phyloP scores from a whole-genome alignment of 257 asterid genomes.

The Verbascum thapsus region DNA sequence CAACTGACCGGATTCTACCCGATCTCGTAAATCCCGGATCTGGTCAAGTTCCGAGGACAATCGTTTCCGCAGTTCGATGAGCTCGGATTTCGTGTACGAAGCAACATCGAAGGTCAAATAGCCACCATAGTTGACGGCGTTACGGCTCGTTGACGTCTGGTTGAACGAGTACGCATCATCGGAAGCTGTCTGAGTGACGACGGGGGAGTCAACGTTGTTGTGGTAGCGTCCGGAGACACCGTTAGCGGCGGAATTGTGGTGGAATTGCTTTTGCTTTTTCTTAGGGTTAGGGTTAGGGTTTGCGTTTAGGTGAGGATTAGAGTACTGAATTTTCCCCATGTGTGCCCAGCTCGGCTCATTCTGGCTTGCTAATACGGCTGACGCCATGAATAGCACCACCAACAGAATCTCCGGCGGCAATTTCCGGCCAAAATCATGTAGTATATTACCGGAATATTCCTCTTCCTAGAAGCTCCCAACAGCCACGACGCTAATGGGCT shows the following conservation, averaged over 20 bases:
- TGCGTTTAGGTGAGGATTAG: constrained; percentile 57
- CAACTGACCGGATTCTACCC: constrained; percentile 65
- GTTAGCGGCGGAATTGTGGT: constrained; percentile 47
- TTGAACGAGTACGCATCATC: constrained; percentile 93
- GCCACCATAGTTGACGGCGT: constrained; percentile 61
- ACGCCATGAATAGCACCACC: constrained; percentile 73
- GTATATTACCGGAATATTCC: constrained; percentile 21
- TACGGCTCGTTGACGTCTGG: constrained; percentile 55
- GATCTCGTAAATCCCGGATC: constrained; percentile 72
- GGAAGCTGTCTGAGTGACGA: constrained; percentile 75
- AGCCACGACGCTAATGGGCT: constrained; percentile 24
- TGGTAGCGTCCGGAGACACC: constrained; percentile 40
- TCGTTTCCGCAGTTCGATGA: constrained; percentile 59
- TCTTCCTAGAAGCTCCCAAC: constrained; percentile 18
- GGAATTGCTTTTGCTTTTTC: constrained; percentile 78
- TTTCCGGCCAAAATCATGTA: constrained; percentile 50
- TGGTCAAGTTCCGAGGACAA: constrained; percentile 69
- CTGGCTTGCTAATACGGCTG: constrained; percentile 83
- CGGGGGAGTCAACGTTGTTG: constrained; percentile 50
- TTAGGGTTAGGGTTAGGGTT: constrained; percentile 79
- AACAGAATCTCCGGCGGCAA: constrained; percentile 43
- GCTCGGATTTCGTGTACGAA: constrained; percentile 58
- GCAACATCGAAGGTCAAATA: constrained; percentile 53
- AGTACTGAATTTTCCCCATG: constrained; percentile 81
- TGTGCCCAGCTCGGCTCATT: constrained; percentile 89